These are phyloP conservation scores for Castanopsis chinensis DNA, from an alignment of 306 rosid genomes.

Conservation along the genomic window DNA sequence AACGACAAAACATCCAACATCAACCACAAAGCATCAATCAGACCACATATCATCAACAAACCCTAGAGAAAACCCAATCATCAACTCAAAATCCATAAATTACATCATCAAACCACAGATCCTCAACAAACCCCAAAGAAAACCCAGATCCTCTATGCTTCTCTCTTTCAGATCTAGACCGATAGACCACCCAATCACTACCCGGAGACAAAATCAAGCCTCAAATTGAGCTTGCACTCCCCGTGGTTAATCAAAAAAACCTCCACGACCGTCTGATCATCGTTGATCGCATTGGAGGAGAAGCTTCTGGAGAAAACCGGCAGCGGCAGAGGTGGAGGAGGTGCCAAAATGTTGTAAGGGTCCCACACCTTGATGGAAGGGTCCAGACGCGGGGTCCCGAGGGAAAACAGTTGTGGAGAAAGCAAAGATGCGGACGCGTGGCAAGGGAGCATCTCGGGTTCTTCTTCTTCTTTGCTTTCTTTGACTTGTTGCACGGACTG, in stretches of 20 bases:
- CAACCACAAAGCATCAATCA: too few species aligned
- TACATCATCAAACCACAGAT: too few species aligned
- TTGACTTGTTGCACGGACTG: conserved; percentile 61
- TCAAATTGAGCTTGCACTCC: conserved; percentile 70
- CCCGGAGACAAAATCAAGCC: too few species aligned
- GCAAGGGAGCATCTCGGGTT: conserved; percentile 92
- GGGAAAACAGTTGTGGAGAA: conserved; percentile 85
- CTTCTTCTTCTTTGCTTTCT: conserved; percentile 52
- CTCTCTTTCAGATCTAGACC: too few species aligned
- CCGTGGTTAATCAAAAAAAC: conserved; percentile 89
- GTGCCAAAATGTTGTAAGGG: conserved; percentile 85
- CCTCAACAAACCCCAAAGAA: too few species aligned
- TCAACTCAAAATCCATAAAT: too few species aligned
- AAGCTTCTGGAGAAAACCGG: conserved; percentile 54
- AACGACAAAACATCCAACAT: too few species aligned
- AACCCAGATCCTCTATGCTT: too few species aligned
- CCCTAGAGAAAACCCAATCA: too few species aligned
- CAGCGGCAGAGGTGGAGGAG: conserved; percentile 50
- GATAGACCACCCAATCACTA: too few species aligned
- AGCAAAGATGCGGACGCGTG: conserved; percentile 94
- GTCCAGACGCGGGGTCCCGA: conserved; percentile 88
- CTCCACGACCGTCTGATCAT: conserved; percentile 64
- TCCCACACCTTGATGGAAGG: conserved; percentile 98
- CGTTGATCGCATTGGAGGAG: conserved; percentile 43
- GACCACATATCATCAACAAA: too few species aligned